phyloP scores from a whole-genome alignment of 2,329 filamentous ascomycete species.

The Fusarium redolens region DNA sequence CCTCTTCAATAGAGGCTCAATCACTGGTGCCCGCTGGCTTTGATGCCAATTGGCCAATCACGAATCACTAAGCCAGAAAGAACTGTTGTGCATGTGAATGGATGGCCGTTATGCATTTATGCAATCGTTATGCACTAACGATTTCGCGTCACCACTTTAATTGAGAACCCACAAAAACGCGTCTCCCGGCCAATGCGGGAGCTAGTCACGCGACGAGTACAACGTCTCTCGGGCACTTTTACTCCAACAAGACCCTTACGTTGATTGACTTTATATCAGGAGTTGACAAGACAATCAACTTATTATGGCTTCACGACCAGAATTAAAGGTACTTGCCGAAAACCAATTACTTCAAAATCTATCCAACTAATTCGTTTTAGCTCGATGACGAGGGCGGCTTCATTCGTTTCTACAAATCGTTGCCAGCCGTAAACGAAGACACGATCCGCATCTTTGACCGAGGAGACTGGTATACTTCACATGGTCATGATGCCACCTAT shows the following conservation, averaged over 20 bases:
- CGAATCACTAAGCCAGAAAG: not conserved
- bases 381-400: constrained; percentile 98
- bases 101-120: not conserved
- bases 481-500: constrained; percentile 85
- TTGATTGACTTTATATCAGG: constrained; percentile 8
- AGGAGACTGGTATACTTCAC: constrained; percentile 95
- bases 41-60: not conserved
- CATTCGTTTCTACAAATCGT: constrained; percentile 94
- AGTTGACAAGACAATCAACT: constrained; percentile 11
- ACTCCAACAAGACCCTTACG: constrained; percentile 2
- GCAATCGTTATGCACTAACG: accelerated
- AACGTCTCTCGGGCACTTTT: constrained; percentile 24
- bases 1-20: not conserved
- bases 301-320: constrained; percentile 77
- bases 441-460: constrained; percentile 93
- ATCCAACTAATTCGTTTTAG: constrained; percentile 54
- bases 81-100: not conserved
- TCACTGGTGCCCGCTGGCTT: not conserved
- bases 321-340: constrained; percentile 69
- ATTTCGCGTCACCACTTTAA: constrained; percentile 45
- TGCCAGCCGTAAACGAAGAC: constrained; percentile 76
- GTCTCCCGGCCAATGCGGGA: constrained; percentile 41
- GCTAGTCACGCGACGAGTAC: constrained; percentile 39
- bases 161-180: constrained; percentile 42
- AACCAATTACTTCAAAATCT: not conserved